Percentiles rank a stretch among this genome's conserved stretches.
Evolutionary conservation across 768 basidiomycete genomes (phyloP).

Genomic region (Mycena capillaripes): DNA sequence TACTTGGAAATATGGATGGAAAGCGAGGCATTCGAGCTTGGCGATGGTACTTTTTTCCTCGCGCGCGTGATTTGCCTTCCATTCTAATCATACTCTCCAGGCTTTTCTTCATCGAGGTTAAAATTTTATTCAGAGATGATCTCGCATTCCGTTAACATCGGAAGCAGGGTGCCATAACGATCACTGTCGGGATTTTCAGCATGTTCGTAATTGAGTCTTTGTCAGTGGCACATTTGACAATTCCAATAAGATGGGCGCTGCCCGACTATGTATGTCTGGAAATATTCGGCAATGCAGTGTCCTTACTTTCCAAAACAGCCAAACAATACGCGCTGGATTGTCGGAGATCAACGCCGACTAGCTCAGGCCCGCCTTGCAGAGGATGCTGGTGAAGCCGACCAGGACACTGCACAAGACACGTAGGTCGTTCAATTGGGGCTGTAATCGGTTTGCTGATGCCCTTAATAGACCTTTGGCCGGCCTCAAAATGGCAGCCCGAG

Average conservation of each 20-base stretch:
- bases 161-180: constrained; percentile 72
- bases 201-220: constrained; percentile 54
- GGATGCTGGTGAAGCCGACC: constrained; percentile 77
- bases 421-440: constrained; percentile 44
- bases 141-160: neutral
- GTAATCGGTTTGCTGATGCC: constrained; percentile 3
- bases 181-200: constrained; percentile 66
- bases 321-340: constrained; percentile 73
- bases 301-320: constrained; percentile 52
- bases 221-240: neutral
- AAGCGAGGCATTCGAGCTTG: constrained; percentile 76
- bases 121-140: neutral
- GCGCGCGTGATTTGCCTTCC: neutral
- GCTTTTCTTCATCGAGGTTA: constrained; percentile 81
- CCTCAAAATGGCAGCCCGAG: constrained; percentile 66
- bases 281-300: neutral
- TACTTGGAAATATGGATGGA: constrained; percentile 79
- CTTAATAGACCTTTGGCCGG: constrained; percentile 61
- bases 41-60: constrained; percentile 57
- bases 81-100: constrained; percentile 44
- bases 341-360: constrained; percentile 61
- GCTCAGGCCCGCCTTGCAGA: constrained; percentile 78
- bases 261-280: constrained; percentile 73
- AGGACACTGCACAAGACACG: constrained; percentile 70
- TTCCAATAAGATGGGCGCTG: constrained; percentile 62